These are phyloP conservation scores for Huntiella abstrusa DNA, from an alignment of 2,329 filamentous ascomycete genomes.

Conservation along the genomic window DNA sequence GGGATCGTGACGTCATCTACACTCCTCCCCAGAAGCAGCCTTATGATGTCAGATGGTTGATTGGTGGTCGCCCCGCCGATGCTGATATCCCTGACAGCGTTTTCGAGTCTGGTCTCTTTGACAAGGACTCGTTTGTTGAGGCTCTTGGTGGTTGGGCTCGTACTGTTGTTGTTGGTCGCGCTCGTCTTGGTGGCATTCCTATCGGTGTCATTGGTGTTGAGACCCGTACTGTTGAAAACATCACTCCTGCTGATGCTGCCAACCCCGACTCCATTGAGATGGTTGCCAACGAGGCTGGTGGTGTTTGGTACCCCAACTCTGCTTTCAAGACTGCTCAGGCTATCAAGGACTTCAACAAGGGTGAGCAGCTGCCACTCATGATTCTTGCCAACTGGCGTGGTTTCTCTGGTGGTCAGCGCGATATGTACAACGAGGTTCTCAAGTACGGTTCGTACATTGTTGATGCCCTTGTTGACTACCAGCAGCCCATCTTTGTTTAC, in stretches of 20 bases:
- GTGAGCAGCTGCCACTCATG: conserved; percentile 95
- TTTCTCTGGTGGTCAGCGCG: conserved; percentile 97
- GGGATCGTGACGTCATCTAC: conserved; percentile 85
- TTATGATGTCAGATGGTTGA: conserved; percentile 89
- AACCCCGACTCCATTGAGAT: conserved; percentile 98
- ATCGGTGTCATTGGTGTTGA: conserved; percentile 97
- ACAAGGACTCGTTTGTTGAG: conserved; percentile 93
- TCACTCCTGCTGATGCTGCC: conserved; percentile 87
- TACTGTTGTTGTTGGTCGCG: conserved; percentile 90
- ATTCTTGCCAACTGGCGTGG: conserved; percentile 99
- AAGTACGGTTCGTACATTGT: conserved; percentile 99
- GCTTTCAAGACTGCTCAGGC: conserved; percentile 99
- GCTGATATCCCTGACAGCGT: conserved; percentile 44
- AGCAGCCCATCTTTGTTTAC: conserved; percentile 98
- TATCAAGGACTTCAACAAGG: conserved; percentile 97
- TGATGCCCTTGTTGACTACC: conserved; percentile 91
- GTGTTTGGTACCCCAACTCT: conserved; percentile 99
- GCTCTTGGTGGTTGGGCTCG: conserved; percentile 91
- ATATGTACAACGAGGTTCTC: conserved; percentile 99
- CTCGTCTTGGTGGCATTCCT: conserved; percentile 88
- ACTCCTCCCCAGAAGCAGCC: conserved; percentile 57
- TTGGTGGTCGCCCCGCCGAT: conserved; percentile 45
- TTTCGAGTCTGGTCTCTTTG: conserved; percentile 83
- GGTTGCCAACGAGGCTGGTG: conserved; percentile 83
- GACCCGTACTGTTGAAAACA: conserved; percentile 88